Conservation (phyloP, 371 early-diverging fungal genomes). For the Entomophthora muscae region DNA sequence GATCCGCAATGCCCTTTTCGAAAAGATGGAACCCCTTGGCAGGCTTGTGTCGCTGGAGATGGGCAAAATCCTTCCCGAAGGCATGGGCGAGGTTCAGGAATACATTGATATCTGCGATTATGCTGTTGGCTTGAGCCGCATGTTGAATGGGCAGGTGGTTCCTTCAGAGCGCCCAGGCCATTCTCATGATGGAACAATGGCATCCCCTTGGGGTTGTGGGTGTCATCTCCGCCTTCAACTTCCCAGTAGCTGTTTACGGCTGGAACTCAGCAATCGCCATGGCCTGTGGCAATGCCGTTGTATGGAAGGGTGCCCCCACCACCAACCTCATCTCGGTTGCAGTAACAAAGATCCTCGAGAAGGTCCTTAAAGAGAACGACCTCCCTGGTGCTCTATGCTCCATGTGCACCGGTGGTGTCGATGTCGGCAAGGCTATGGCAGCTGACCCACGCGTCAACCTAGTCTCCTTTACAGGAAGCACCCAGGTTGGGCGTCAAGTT, state of each 20-base stretch:
- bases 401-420: slow-evolving; percentile 77
- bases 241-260: slow-evolving; percentile 52
- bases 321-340: slow-evolving; percentile 76
- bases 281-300: slow-evolving; percentile 81
- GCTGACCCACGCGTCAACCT: slow-evolving; percentile 51
- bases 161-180: slow-evolving; percentile 91
- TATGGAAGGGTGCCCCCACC: slow-evolving; percentile 92
- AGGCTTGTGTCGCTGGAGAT: slow-evolving; percentile 80
- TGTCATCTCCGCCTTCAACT: slow-evolving; percentile 91
- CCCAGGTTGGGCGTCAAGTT: slow-evolving; percentile 47
- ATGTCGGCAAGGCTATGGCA: slow-evolving; percentile 66
- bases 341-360: slow-evolving; percentile 69
- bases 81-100: slow-evolving; percentile 94
- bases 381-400: slow-evolving; percentile 79
- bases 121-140: slow-evolving; percentile 79
- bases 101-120: slow-evolving; percentile 91
- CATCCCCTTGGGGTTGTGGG: slow-evolving; percentile 89
- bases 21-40: slow-evolving; percentile 61
- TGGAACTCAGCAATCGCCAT: slow-evolving; percentile 90
- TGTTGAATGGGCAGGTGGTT: slow-evolving; percentile 69
- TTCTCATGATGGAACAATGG: slow-evolving; percentile 91
- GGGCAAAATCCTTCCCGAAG: slow-evolving; percentile 91
- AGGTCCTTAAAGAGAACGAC: slow-evolving; percentile 66
- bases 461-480: slow-evolving; percentile 75
- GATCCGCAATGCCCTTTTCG: slow-evolving; percentile 71